phyloP scores from a whole-genome alignment of 495 filamentous ascomycete species.

The Gamarada debralockiae region DNA sequence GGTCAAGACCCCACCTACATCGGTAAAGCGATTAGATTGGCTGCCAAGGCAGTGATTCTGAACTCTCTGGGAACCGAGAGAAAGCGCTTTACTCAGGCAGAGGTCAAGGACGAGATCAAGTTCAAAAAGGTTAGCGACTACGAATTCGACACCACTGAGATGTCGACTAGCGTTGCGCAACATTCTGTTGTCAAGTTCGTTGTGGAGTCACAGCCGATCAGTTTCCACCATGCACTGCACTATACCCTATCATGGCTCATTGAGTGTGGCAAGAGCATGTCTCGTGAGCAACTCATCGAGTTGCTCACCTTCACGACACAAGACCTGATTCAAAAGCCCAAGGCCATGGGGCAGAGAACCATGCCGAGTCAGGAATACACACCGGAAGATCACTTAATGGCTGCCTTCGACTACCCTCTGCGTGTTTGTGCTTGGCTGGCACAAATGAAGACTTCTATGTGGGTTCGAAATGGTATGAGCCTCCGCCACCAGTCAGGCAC shows the following conservation, averaged over 20 bases:
- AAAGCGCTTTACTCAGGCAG: constrained; percentile 78
- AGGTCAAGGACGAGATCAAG: constrained; percentile 76
- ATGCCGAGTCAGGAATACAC: constrained; percentile 45
- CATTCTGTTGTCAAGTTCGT: constrained; percentile 78
- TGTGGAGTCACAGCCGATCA: constrained; percentile 85
- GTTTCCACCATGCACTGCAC: constrained; percentile 96
- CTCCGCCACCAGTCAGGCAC: constrained; percentile 91
- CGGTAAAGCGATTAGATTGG: constrained; percentile 66
- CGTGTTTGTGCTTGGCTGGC: constrained; percentile 93
- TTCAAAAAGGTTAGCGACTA: constrained; percentile 77
- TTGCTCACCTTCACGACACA: constrained; percentile 58
- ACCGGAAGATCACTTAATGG: constrained; percentile 76
- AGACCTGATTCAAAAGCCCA: constrained; percentile 56
- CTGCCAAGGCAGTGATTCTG: constrained; percentile 73
- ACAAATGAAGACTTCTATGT: constrained; percentile 97
- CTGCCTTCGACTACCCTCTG: constrained; percentile 88
- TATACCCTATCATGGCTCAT: constrained; percentile 98
- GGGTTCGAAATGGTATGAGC: constrained; percentile 96
- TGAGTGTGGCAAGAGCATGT: constrained; percentile 79
- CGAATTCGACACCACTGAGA: constrained; percentile 62
- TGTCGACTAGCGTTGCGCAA: constrained; percentile 32
- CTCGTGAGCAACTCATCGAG: constrained; percentile 54
- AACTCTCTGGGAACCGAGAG: constrained; percentile 88
- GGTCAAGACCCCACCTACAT: constrained; percentile 60
- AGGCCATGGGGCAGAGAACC: constrained; percentile 48